A percentile compares a stretch with the other conserved stretches of the same genome.
These are phyloP conservation scores for Lactifluus hygrophoroides DNA, from an alignment of 768 basidiomycete genomes.

Conservation along the genomic window DNA sequence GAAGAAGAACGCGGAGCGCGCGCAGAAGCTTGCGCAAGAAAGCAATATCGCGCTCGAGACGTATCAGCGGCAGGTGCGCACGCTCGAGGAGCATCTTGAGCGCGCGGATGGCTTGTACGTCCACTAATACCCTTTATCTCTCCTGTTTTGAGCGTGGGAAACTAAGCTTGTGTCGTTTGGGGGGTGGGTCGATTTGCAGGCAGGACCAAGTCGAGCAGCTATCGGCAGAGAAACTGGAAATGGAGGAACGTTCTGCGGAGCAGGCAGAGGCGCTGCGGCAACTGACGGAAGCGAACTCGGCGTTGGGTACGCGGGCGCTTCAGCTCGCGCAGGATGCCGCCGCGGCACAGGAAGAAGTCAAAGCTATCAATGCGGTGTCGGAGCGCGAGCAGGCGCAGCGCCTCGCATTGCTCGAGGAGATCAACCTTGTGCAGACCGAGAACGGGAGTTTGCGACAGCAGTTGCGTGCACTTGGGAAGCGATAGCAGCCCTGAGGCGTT, in stretches of 20 bases:
- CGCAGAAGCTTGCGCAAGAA: slow-evolving; percentile 84
- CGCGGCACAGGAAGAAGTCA: slow-evolving; percentile 58
- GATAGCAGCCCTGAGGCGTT: slow-evolving; percentile 22
- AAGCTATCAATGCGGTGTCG: slow-evolving; percentile 39
- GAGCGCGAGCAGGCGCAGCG: slow-evolving; percentile 72
- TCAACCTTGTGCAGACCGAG: slow-evolving; percentile 76
- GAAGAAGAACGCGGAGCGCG: slow-evolving; percentile 87
- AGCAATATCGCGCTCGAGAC: slow-evolving; percentile 72
- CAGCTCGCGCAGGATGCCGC: slow-evolving; percentile 63
- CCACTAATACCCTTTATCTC: slow-evolving; percentile 39
- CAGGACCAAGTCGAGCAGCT: slow-evolving; percentile 63
- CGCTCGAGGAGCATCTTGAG: slow-evolving; percentile 68
- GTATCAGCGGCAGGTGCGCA: slow-evolving; percentile 82
- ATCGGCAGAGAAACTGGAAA: slow-evolving; percentile 51
- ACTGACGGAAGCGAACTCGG: slow-evolving; percentile 71
- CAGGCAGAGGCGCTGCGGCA: slow-evolving; percentile 68
- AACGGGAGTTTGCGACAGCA: slow-evolving; percentile 65
- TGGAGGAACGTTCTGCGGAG: slow-evolving; percentile 61
- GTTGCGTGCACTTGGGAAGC: slow-evolving; percentile 48
- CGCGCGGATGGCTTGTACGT: slow-evolving; percentile 42
- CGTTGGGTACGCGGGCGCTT: slow-evolving; percentile 63
- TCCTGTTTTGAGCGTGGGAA: background rate
- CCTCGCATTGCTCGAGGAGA: slow-evolving; percentile 79
- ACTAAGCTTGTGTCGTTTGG: background rate
- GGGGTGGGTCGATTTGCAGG: too few species aligned